Evolutionary conservation across 106 monocot genomes (phyloP).

Genomic region (Phalaenopsis equestris): DNA sequence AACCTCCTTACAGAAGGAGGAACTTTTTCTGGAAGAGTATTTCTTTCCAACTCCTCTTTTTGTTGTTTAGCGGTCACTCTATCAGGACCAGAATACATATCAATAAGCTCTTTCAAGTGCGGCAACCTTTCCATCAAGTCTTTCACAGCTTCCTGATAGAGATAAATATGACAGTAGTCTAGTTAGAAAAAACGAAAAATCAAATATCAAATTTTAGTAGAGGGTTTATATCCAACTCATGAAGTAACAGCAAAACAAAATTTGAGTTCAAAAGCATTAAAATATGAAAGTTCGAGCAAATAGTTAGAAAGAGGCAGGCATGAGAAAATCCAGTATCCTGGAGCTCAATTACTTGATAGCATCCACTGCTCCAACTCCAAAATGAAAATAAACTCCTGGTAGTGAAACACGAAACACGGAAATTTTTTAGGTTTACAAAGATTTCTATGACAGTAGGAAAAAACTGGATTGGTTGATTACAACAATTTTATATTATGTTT

Average conservation of each 20-base stretch:
- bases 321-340: not conserved
- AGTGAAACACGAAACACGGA: not conserved
- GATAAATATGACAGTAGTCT: not conserved
- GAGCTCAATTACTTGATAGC: not conserved
- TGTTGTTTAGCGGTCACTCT: slow-evolving; percentile 87
- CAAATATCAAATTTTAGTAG: not conserved
- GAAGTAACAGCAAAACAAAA: slow-evolving; percentile 3
- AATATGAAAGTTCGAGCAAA: not conserved
- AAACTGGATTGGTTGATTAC: not conserved
- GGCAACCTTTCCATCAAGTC: slow-evolving; percentile 55
- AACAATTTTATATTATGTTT: not conserved
- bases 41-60: slow-evolving; percentile 69
- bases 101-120: slow-evolving; percentile 58
- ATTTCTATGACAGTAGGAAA: not conserved
- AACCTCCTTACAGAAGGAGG: slow-evolving; percentile 86
- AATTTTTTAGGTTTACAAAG: not conserved
- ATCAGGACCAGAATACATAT: slow-evolving; percentile 75
- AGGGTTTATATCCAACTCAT: not conserved
- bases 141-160: slow-evolving; percentile 53
- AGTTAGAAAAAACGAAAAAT: not conserved
- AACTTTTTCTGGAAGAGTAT: slow-evolving; percentile 63
- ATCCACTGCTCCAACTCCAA: not conserved
- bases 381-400: not conserved
- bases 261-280: not conserved
- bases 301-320: not conserved